Conservation (phyloP, 352 stramenopile genomes). For the Globisporangium viniferum region DNA sequence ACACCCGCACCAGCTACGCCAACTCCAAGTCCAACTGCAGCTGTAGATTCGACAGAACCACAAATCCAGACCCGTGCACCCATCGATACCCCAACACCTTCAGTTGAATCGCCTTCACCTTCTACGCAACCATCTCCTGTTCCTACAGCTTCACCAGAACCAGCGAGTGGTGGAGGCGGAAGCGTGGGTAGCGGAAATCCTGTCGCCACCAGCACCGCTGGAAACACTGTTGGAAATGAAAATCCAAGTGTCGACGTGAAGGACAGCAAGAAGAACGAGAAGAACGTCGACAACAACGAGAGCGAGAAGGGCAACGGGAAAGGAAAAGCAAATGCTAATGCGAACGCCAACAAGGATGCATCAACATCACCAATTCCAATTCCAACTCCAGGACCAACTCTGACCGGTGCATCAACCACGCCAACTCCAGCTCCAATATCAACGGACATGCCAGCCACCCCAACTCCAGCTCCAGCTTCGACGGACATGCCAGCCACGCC, state of each 20-base stretch:
- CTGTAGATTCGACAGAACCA: neutral
- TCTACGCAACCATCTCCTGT: neutral
- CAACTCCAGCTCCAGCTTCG: too few relatives aligned
- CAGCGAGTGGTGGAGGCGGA: neutral
- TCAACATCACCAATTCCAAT: neutral
- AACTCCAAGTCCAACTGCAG: neutral
- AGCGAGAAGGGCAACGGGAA: neutral
- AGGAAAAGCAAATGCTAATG: neutral
- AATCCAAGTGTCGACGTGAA: neutral
- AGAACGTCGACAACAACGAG: too few relatives aligned
- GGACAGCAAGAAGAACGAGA: neutral
- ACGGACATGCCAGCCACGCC: too few relatives aligned
- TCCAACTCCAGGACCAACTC: neutral
- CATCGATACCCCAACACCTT: neutral
- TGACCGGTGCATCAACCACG: neutral
- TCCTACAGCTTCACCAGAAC: neutral
- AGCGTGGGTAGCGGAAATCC: neutral
- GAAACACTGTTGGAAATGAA: neutral
- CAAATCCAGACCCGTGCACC: neutral
- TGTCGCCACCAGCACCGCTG: too few relatives aligned
- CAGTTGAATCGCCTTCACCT: neutral
- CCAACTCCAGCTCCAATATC: too few relatives aligned
- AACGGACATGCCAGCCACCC: too few relatives aligned
- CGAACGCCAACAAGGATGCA: neutral
- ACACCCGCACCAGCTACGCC: neutral